phyloP scores from a whole-genome alignment of 163 green algal genomes.

The Chloromonas sp. region DNA sequence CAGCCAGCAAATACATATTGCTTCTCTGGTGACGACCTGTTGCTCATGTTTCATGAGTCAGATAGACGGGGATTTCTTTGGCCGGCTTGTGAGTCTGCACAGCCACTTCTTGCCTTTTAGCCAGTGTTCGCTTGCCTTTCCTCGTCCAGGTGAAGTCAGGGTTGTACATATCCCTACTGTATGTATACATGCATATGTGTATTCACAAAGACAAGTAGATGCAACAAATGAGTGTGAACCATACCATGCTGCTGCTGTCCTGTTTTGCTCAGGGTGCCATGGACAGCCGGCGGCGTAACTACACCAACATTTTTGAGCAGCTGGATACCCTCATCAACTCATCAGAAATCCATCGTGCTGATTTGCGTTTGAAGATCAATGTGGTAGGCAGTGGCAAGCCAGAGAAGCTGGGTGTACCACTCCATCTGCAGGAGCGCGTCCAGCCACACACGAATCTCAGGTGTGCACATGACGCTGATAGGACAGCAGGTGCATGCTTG shows the following conservation, averaged over 20 bases:
- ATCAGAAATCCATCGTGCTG: background rate
- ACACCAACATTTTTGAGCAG: conserved; percentile 29
- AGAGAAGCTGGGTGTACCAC: conserved; percentile 2
- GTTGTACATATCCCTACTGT: no score
- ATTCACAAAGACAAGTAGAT: no score
- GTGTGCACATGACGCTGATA: background rate
- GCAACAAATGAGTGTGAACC: no score
- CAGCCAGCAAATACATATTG: background rate
- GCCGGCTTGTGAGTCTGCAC: no score
- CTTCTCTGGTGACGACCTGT: no score
- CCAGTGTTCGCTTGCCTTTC: no score
- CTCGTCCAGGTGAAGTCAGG: no score
- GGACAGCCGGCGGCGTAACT: conserved; percentile 34
- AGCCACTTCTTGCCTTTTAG: no score
- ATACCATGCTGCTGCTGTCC: no score
- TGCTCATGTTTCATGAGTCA: no score
- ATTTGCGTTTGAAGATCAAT: conserved; percentile 19
- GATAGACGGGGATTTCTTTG: no score
- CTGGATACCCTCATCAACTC: conserved; percentile 5
- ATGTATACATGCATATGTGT: no score
- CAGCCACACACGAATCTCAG: conserved; percentile 13
- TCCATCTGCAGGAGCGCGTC: conserved; percentile 9
- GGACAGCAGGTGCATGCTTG: background rate
- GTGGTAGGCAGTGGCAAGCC: conserved; percentile 22
- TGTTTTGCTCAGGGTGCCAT: conserved; percentile 18